Evolutionary conservation across 495 filamentous ascomycete genomes (phyloP), one percentile per base, ranked within the genome.

Genomic region (Neurospora sp.): DNA sequence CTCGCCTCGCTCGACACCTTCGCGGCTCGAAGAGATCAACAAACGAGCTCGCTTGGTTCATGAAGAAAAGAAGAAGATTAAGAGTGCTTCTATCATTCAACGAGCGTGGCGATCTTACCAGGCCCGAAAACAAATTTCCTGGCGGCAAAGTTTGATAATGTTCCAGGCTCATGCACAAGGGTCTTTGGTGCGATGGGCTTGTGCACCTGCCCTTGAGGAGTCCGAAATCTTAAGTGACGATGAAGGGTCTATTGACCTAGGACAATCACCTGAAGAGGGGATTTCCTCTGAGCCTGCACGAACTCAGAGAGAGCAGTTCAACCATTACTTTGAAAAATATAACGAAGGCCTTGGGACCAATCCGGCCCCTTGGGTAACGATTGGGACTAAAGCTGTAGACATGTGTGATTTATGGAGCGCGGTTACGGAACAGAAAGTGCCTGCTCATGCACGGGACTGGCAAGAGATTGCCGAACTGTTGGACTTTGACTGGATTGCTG

Each of bases 341-440:
- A 70, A 77, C 35, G 71, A 78, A 35, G 3, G 16, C 7, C 23
- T 39, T 20, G 74, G 70, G 2, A 41, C 60, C 11, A 41, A 27
- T 10, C 75, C 74, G 4, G 44, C 70, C 6, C 74, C 74, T 2
- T 83, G 76, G 74, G 74, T 75, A 2, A 78, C 77, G 35, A 74
- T 84, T 44, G 76, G 74, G 2, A 60, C 74, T 10, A 77, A 41
- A 39, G 72, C 75, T 6, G 74, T 85, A 8, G 75, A 77, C 27
- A 42, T 79, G n/a, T 84, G 83, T 83, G 72, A 82, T 8, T 70
- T 84, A 2, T 84, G 83, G 82, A 72, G 75, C 10, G 79, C 78
- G 23, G 78, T 79, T 1, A 78, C 74, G 20, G 70, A 76, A 16
- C 78, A 84, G 62, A 72, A 80, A 10, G 70, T 77, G 37, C 74